Base-by-base conservation (phyloP, 495 filamentous ascomycete genomes). In the Zalerion maritima region DNA sequence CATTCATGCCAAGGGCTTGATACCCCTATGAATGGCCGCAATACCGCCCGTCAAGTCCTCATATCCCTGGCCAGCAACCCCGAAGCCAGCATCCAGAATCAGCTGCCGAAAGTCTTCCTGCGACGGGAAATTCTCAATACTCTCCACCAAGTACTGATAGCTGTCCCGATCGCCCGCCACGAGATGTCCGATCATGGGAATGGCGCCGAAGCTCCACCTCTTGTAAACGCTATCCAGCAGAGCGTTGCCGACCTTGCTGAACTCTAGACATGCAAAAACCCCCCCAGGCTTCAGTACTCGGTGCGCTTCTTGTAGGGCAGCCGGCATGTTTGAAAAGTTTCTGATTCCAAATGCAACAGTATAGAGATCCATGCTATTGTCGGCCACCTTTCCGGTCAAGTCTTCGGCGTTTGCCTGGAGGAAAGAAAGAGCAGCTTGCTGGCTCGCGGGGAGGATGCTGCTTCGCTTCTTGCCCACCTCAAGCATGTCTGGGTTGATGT, bases 61-160 rank as follows among this genome's bases (percentile, higher is more conserved):
- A 52, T 71, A 93, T 2, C 82, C 82, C 29, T 72, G 53, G 1
- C 81, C 82, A 12, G 77, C 84, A 27, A 91, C 70, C 48, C 78
- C 49, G 48, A 97, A 96, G 9, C 89, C 91, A 21, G 83, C 87
- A 35, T 77, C 73, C 47, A 71, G 56, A 45, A 97, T 89, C 84
- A 96, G 89, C 24, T 69, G 70, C 40, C 72, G 60, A 51, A 86
- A 96, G 45, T 82, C 72, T 28, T 68, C 58, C 62, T 97, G 89
- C 28, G 60, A 70, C 3, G 91, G 91, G 48, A 96, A 97, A 22
- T 67, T 59, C 60, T 94, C 85, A 58, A 97, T 96, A 55, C 83
- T 93, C 69, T 97, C 89, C 15, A 96, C 91, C 20, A 97, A 57
- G 59, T 97, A 97, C 69, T 96, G 91, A 53, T 97, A 97, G 46